Percentiles rank a stretch among this genome's conserved stretches.
phyloP scores from a whole-genome alignment of 805 yeast species.

The Starmera amethionina region DNA sequence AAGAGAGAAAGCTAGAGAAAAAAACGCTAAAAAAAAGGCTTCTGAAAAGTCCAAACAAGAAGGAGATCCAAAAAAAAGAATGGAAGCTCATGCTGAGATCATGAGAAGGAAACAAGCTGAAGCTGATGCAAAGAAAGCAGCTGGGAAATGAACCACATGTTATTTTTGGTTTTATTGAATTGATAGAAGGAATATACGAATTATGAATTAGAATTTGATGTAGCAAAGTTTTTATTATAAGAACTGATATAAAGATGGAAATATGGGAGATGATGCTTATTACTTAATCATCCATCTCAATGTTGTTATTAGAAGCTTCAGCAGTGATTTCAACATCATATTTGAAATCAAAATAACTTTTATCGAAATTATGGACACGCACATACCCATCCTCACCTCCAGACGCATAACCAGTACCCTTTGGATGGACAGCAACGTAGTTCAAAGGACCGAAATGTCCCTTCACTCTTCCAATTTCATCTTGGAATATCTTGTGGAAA shows the following conservation, averaged over 20 bases:
- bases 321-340: constrained; percentile 87
- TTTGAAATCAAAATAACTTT: constrained; percentile 84
- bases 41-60: constrained; percentile 52
- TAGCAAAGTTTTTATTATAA: no score
- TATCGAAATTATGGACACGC: constrained; percentile 89
- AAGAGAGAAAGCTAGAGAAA: constrained; percentile 87
- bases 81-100: constrained; percentile 84
- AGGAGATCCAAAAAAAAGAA: constrained; percentile 81
- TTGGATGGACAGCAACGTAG: constrained; percentile 88
- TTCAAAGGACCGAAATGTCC: constrained; percentile 99
- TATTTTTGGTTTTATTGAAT: constrained; percentile 1
- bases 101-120: constrained; percentile 83
- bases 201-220: no score
- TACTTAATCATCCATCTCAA: not conserved
- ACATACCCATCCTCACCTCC: constrained; percentile 99
- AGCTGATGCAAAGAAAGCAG: constrained; percentile 43
- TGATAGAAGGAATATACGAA: no score
- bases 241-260: no score
- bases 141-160: constrained; percentile 6
- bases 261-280: no score
- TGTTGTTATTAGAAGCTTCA: constrained; percentile 24
- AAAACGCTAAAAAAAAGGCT: constrained; percentile 73
- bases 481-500: constrained; percentile 89
- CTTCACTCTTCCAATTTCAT: constrained; percentile 92
- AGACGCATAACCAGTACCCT: constrained; percentile 86